Percentiles rank a stretch among this genome's conserved stretches.
Conservation (phyloP, 352 stramenopile genomes). For the Phytopythium chamaehyphon region DNA sequence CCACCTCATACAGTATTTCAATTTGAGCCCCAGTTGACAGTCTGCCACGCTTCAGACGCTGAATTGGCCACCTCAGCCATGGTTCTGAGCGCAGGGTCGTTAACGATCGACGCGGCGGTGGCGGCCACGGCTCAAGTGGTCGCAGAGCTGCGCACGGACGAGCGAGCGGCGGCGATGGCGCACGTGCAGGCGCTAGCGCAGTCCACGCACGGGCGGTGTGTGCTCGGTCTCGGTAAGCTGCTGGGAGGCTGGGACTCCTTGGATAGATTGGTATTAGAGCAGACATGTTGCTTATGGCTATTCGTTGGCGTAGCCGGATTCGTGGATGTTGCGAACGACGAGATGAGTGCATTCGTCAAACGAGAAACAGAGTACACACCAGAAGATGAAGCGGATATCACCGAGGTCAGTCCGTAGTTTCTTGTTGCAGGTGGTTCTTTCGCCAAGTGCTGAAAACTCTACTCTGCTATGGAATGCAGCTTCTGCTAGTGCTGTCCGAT, state of each 20-base stretch:
- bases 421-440: background rate
- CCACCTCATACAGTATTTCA: background rate
- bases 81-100: conserved; percentile 29
- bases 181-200: conserved; percentile 20
- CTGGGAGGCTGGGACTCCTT: background rate
- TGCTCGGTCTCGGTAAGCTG: conserved; percentile 62
- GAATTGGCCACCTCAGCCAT: conserved; percentile 6
- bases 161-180: conserved; percentile 18
- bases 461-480: conserved; percentile 15
- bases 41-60: too few relatives aligned
- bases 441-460: background rate
- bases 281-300: background rate
- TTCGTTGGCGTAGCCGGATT: conserved; percentile 44
- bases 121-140: conserved; percentile 22
- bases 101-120: conserved; percentile 14
- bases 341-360: conserved; percentile 46
- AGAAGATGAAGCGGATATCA: conserved; percentile 31
- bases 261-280: too few relatives aligned
- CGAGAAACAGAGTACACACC: conserved; percentile 9
- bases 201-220: conserved; percentile 62
- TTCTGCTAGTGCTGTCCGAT: conserved; percentile 45
- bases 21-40: background rate
- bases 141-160: conserved; percentile 10
- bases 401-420: conserved; percentile 23
- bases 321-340: conserved; percentile 39